Conservation (phyloP, 2,329 filamentous ascomycete genomes). For the Scedosporium aurantiacum region DNA sequence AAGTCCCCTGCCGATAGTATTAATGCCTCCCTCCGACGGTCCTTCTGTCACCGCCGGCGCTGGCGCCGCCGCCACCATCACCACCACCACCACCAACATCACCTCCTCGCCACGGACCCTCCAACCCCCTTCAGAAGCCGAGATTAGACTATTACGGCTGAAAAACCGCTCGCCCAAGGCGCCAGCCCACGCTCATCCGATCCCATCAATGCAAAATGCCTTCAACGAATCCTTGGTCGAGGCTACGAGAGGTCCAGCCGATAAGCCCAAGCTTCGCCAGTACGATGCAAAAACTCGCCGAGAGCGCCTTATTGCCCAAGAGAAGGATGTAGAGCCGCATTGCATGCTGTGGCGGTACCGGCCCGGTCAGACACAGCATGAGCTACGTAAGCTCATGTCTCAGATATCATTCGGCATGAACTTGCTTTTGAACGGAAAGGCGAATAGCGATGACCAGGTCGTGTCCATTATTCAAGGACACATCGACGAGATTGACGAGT, state of each 20-base stretch:
- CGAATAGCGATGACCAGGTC: conserved; percentile 81
- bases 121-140: not conserved
- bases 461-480: conserved; percentile 82
- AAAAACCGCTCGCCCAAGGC: not conserved
- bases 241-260: conserved; percentile 39
- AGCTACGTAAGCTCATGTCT: conserved; percentile 78
- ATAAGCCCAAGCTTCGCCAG: conserved; percentile 41
- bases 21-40: conserved; percentile 2
- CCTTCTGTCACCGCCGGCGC: not conserved
- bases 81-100: not conserved
- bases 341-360: conserved; percentile 67
- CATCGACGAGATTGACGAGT: conserved; percentile 88
- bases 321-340: conserved; percentile 59
- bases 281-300: conserved; percentile 51
- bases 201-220: conserved; percentile 65
- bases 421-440: conserved; percentile 70
- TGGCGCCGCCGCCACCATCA: not conserved
- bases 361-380: conserved; percentile 68
- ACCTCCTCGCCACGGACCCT: not conserved
- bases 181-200: conserved; percentile 44
- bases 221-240: conserved; percentile 76
- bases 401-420: conserved; percentile 94
- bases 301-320: conserved; percentile 55
- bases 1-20: not conserved
- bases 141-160: not conserved